Base-by-base conservation (phyloP, 768 basidiomycete genomes). In the Collybia mongolica region DNA sequence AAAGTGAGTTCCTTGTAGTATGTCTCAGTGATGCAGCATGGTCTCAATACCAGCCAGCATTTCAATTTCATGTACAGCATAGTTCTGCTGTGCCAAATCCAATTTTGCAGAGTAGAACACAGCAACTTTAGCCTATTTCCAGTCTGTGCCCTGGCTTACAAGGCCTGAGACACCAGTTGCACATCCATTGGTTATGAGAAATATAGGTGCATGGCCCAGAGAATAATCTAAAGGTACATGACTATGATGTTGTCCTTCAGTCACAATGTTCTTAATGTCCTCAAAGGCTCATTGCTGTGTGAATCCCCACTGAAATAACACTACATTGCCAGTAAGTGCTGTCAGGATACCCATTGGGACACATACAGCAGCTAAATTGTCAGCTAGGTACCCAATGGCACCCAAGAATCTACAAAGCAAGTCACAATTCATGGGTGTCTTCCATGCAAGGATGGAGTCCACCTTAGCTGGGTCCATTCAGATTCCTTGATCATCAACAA, bases 401-500 rank as follows among this genome's bases (percentile, higher is more conserved):
- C 71, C 68, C 0, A 70, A 49, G 48, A 72, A 70, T 2, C 63
- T 59, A 3, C 54, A 54, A 15, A 70, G 52, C 17, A 63, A 44
- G 35, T 65, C 65, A 14, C 59, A 57, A 36, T 53, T 62, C 2
- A 56, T 63, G 0, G 59, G 63, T 12, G 49, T 54, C 26, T 61
- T 61, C 63, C 62, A 65, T 23, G 61, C 60, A 1, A 59, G 2
- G 0, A 73, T 60, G 0, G 51, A 24, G 35, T 71, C 63, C 0
- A 74, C 56, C 49, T 75, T 76, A 0, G 44, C 22, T 0, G 62
- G 61, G 35, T 72, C 67, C 69, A 75, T 74, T 0, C 32, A 6
- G 12, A 72, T 51, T 0, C 61, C 54, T 1, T 54, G 47, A 0
- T 50, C 20, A 1, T 55, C 56, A 1, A 74, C 51, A 2, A 72